Percentiles rank a stretch among this genome's conserved stretches.
Conservation (phyloP, 768 basidiomycete species). For the Terana coerulea region DNA sequence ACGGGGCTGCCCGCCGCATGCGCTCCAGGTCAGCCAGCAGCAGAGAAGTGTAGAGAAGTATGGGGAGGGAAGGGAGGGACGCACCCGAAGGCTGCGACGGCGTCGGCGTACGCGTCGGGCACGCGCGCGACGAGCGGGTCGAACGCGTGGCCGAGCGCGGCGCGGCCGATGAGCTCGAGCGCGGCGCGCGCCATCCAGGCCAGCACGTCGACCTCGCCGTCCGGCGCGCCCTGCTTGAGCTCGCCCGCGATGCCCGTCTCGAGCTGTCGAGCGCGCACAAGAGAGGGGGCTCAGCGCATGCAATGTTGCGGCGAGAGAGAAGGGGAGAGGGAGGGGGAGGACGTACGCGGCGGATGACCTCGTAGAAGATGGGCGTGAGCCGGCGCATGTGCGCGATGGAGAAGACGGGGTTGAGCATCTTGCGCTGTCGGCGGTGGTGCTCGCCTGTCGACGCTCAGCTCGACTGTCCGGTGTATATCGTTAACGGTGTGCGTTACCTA, state of each 20-base stretch:
- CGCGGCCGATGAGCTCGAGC: slow-evolving; percentile 21
- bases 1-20: no score
- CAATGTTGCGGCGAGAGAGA: no score
- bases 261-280: neutral
- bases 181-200: slow-evolving; percentile 17
- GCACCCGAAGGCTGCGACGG: slow-evolving; percentile 16
- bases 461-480: neutral
- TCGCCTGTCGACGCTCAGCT: slow-evolving; percentile 4
- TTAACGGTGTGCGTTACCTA: neutral
- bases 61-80: no score
- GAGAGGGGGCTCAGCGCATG: no score
- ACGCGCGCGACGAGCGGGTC: slow-evolving; percentile 9
- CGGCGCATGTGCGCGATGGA: slow-evolving; percentile 17
- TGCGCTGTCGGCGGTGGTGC: slow-evolving; percentile 11
- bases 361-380: slow-evolving; percentile 17
- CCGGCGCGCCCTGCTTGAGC: neutral
- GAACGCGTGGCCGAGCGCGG: slow-evolving; percentile 20
- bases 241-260: slow-evolving; percentile 19
- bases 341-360: slow-evolving; percentile 11
- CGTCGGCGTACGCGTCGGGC: slow-evolving; percentile 13
- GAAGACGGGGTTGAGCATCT: slow-evolving; percentile 18
- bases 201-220: slow-evolving; percentile 20
- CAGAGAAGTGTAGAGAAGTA: no score
- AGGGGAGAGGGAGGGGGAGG: no score
- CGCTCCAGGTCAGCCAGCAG: no score